Evolutionary conservation across 257 asterid species (phyloP), one percentile per base, ranked within the genome.

Genomic region (Forsythia viridissima): DNA sequence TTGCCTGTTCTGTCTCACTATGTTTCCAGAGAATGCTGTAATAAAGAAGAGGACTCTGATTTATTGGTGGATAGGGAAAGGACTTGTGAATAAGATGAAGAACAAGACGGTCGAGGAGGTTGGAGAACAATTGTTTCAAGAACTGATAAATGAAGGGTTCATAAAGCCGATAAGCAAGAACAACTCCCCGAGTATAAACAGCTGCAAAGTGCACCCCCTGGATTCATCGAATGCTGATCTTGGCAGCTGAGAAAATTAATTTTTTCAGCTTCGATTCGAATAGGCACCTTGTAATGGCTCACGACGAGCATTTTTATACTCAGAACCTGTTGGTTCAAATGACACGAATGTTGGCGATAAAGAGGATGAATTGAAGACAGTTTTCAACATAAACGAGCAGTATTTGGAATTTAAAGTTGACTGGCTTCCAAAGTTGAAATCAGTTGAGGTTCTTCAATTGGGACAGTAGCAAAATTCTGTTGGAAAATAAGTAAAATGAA

Each of bases 21-120:
- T 82, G 8, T 87, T 83, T 83, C 90, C 92, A 0, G 86, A 76
- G 55, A 68, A 79, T 15, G 84, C 76, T 46, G 61, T 74, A 55
- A 82, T 89, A 76, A 86, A 82, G 80, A 89, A 85, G 85, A 80
- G 88, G 78, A 76, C 85, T 43, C 78, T 89, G 88, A 76, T 84
- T 51, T 83, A 82, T 6, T 89, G 91, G 91, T 89, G 91, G 93
- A 80, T 81, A 3, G 65, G 70, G 0, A 91, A 89, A 69, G 90
- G 93, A 43, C 84, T 74, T 38, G 82, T 80, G 20, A 10, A 30
- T 30, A 30, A 30, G 34, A 30, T 30, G 34, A 30, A 30, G 34
- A 30, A 1, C 34, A 30, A 30, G 34, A 30, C 72, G 0, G 77
- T 79, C 9, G 74, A 82, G n/a, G 79, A 12, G 5, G 87, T 84